These are phyloP conservation scores for Fusarium sp. DNA, from an alignment of 2,329 filamentous ascomycete genomes.

Conservation along the genomic window DNA sequence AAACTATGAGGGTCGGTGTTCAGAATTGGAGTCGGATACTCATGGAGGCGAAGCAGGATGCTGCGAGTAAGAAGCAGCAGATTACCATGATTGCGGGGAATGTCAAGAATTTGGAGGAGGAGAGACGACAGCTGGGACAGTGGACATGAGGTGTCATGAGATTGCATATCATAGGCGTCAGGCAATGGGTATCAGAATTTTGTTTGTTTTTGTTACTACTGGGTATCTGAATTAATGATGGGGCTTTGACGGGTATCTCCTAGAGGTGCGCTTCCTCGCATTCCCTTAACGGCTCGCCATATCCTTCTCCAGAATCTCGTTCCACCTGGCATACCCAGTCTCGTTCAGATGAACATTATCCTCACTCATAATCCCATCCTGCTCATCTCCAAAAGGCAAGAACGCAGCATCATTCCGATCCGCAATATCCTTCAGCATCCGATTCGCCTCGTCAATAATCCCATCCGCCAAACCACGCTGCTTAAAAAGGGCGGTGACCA, in stretches of 20 bases:
- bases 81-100: not conserved
- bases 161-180: not conserved
- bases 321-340: slow-evolving; percentile 8
- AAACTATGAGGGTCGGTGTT: not conserved
- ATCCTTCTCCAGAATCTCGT: not conserved
- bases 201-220: not conserved
- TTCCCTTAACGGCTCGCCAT: no score
- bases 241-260: no score
- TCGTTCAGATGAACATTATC: slow-evolving; percentile 19
- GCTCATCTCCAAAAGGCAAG: not conserved
- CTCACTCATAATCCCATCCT: slow-evolving; percentile 1
- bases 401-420: not conserved
- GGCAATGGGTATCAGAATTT: not conserved
- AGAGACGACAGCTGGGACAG: not conserved
- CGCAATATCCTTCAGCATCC: not conserved
- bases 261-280: no score
- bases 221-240: not conserved
- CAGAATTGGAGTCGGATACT: not conserved
- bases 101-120: not conserved
- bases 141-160: not conserved
- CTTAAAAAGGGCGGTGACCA: slow-evolving; percentile 2
- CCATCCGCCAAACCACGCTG: not conserved
- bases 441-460: not conserved
- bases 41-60: not conserved
- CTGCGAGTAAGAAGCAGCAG: not conserved